Percentiles rank a stretch among this genome's conserved stretches.
Evolutionary conservation across 2,329 filamentous ascomycete species (phyloP).

Genomic region (Metarhizium album): DNA sequence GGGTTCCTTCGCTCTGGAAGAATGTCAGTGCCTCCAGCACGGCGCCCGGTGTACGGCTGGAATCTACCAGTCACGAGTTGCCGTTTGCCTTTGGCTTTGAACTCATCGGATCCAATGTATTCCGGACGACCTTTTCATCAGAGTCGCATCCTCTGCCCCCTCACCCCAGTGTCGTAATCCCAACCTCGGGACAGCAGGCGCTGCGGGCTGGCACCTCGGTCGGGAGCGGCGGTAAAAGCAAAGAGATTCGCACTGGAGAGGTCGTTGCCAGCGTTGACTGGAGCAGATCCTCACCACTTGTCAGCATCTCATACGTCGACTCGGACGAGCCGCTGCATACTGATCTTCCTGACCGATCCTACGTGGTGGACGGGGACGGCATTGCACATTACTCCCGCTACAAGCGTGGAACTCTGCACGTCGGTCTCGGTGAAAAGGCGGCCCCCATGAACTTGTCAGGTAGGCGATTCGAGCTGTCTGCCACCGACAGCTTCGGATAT

Average conservation of each 20-base stretch:
- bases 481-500: conserved; percentile 62
- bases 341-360: conserved; percentile 56
- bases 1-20: conserved; percentile 17
- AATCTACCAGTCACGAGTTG: conserved; percentile 15
- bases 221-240: conserved; percentile 15
- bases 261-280: conserved; percentile 49
- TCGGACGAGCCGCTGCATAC: conserved; percentile 42
- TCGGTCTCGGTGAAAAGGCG: conserved; percentile 62
- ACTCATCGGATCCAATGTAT: conserved; percentile 49
- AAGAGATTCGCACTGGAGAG: conserved; percentile 34
- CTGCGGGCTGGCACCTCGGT: background rate
- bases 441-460: conserved; percentile 63
- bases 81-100: conserved; percentile 52
- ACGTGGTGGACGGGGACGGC: conserved; percentile 49
- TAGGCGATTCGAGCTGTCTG: conserved; percentile 51
- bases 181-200: conserved; percentile 21
- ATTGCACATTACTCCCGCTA: conserved; percentile 56
- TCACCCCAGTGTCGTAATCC: conserved; percentile 43
- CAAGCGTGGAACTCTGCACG: conserved; percentile 51
- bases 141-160: conserved; percentile 52
- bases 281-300: conserved; percentile 39
- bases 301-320: conserved; percentile 40
- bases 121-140: conserved; percentile 57
- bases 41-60: conserved; percentile 12
- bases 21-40: conserved; percentile 19